phyloP scores from a whole-genome alignment of 177 flowering plant genomes.

The Vitis hybrid region DNA sequence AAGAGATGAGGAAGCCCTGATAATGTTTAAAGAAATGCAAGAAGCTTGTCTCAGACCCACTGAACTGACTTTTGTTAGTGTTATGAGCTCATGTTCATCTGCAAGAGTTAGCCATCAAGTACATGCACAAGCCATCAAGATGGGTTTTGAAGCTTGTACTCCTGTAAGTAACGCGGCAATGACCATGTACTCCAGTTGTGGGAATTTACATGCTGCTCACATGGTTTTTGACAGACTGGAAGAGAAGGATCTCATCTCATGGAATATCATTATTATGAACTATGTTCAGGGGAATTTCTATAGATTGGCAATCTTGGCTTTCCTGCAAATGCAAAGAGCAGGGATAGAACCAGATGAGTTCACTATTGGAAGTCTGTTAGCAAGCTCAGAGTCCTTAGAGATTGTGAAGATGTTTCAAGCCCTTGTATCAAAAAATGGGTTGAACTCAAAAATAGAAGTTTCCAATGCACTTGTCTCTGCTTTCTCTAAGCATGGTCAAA shows the following conservation, averaged over 20 bases:
- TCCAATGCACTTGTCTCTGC: slow-evolving; percentile 62
- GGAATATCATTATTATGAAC: slow-evolving; percentile 58
- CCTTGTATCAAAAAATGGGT: slow-evolving; percentile 36
- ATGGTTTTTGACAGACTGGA: slow-evolving; percentile 40
- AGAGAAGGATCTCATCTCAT: slow-evolving; percentile 58
- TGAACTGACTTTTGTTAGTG: slow-evolving; percentile 56
- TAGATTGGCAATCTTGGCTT: slow-evolving; percentile 34
- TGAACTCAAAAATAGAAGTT: slow-evolving; percentile 36
- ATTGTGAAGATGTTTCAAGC: slow-evolving; percentile 48
- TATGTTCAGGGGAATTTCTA: slow-evolving; percentile 34
- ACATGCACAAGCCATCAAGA: slow-evolving; percentile 47
- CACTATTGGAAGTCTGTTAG: slow-evolving; percentile 55
- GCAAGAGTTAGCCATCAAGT: slow-evolving; percentile 34
- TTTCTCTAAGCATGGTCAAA: slow-evolving; percentile 35
- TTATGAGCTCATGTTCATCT: slow-evolving; percentile 43
- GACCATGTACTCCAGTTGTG: slow-evolving; percentile 49
- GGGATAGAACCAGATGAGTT: slow-evolving; percentile 56
- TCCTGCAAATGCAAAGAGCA: slow-evolving; percentile 44
- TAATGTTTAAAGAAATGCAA: slow-evolving; percentile 44
- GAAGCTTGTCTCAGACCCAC: slow-evolving; percentile 43
- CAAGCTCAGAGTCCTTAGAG: slow-evolving; percentile 34
- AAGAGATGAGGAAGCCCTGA: slow-evolving; percentile 44
- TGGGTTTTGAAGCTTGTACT: slow-evolving; percentile 42
- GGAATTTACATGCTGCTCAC: slow-evolving; percentile 31
- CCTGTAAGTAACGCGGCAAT: slow-evolving; percentile 58